These are phyloP conservation scores for Eragrostis nindensis DNA, from an alignment of 176 grass and related monocot species.

Conservation along the genomic window DNA sequence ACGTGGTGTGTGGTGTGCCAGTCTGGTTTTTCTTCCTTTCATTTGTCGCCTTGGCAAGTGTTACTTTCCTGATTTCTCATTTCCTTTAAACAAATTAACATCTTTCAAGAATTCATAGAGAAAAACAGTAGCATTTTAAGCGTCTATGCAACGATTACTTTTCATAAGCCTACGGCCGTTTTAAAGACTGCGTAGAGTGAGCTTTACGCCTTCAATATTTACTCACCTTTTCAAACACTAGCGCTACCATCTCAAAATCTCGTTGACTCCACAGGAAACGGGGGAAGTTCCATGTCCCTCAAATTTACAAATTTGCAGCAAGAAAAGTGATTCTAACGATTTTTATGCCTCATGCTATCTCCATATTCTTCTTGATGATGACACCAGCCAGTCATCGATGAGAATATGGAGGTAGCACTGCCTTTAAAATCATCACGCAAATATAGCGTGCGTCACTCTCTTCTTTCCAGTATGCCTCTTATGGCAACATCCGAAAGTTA, in stretches of 20 bases:
- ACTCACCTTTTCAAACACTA: too few relatives aligned
- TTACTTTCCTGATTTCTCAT: not conserved
- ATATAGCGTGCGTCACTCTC: not conserved
- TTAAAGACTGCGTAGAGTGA: too few relatives aligned
- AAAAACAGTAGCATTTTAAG: too few relatives aligned
- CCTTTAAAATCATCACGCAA: not conserved
- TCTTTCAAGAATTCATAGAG: not conserved
- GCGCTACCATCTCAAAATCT: too few relatives aligned
- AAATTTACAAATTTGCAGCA: not conserved
- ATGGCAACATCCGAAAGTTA: not conserved
- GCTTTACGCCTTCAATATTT: too few relatives aligned
- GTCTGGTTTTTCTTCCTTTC: conserved; percentile 9
- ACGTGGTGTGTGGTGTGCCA: conserved; percentile 3
- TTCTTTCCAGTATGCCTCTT: not conserved
- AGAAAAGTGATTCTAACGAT: not conserved
- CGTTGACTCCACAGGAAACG: too few relatives aligned
- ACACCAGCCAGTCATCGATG: too few relatives aligned
- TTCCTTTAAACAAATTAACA: not conserved
- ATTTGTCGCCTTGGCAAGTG: not conserved
- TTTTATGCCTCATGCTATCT: not conserved
- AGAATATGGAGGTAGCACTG: not conserved
- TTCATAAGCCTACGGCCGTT: too few relatives aligned
- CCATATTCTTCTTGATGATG: too few relatives aligned
- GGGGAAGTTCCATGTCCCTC: too few relatives aligned
- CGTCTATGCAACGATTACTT: too few relatives aligned